Base-by-base conservation (phyloP, 495 filamentous ascomycete species). In the Astrothelium subdiscretum region DNA sequence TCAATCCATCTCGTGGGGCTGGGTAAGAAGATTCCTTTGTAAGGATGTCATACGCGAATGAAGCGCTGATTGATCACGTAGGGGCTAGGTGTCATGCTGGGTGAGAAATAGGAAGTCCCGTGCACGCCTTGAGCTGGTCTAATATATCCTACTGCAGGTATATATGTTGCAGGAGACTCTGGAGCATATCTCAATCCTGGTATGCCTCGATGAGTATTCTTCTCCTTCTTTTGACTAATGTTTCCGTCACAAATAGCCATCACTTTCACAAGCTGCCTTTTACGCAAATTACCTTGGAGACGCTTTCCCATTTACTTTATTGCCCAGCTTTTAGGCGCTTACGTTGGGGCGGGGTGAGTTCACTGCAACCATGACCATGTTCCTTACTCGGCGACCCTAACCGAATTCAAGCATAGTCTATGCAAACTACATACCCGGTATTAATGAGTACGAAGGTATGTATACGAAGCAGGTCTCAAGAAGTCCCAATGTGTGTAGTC, bases 11-110 rank as follows among this genome's bases (percentile, higher is more conserved):
- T 79, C 79, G 2, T 85, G 83, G 83, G 72, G 74, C 29, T 76
- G 79, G 79, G 82, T 84, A 64, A 76, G 79, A 6, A 8, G 35
- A 38, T 71, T 51, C 31, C 29, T 24, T n/a, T 51, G 20, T 22
- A 63, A 13, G 4, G 20, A 31, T 58, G n/a, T 35, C 2, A 18
- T n/a, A 43, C 44, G 11, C 20, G n/a, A 51, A 63, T 22, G 13
- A 29, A 52, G 5, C n/a, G n/a, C 32, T 60, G 32, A 63, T 59
- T 24, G 59, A 13, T 10, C 58, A 76, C 75, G 57, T 68, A 72
- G 75, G 75, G 77, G 12, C 61, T 81, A 35, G 85, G 81, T 2
- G 81, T 86, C 29, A 85, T 87, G 84, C 74, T 88, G 0, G 85
- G 83, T 54, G 29, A 54, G 24, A 29, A 27, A 29, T 6, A 40